Conservation (phyloP, 345 rosid species). For the Eucalyptus microcorys region DNA sequence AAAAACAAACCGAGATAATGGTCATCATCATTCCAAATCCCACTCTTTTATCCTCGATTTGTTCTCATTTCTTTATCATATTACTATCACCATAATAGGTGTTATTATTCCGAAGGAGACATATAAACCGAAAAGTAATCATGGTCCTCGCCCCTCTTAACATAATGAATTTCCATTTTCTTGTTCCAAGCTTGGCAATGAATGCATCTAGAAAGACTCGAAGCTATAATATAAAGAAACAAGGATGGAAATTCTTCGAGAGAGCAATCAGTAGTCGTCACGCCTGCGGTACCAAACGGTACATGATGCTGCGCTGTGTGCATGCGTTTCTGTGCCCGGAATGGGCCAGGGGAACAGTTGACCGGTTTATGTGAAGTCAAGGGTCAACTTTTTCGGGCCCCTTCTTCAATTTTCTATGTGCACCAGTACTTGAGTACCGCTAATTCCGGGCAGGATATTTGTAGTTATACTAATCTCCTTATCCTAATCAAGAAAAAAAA, state of each 20-base stretch:
- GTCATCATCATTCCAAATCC: slow-evolving; percentile 6
- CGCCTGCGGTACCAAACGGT: slow-evolving; percentile 31
- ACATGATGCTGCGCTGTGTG: slow-evolving; percentile 22
- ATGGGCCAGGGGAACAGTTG: slow-evolving; percentile 8
- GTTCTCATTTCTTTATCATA: slow-evolving; percentile 26
- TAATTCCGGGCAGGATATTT: neutral
- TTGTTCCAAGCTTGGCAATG: slow-evolving; percentile 7
- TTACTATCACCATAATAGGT: slow-evolving; percentile 38
- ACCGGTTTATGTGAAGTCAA: slow-evolving; percentile 16
- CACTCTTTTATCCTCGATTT: slow-evolving; percentile 19
- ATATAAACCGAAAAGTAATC: slow-evolving; percentile 55
- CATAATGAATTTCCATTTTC: neutral
- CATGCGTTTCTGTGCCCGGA: slow-evolving; percentile 24
- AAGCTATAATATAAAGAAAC: slow-evolving; percentile 9
- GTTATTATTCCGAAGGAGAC: slow-evolving; percentile 45
- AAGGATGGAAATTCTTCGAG: neutral
- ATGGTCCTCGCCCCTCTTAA: slow-evolving; percentile 18
- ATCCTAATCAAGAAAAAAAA: neutral
- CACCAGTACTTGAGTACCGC: neutral
- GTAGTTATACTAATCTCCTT: neutral
- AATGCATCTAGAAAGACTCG: slow-evolving; percentile 8
- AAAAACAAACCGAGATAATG: neutral
- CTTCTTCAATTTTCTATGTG: neutral
- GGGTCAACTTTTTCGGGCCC: slow-evolving; percentile 3
- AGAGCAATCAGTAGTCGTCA: slow-evolving; percentile 30